These are phyloP conservation scores for Biscogniauxia mediterranea DNA, from an alignment of 2,329 filamentous ascomycete species.

Conservation along the genomic window DNA sequence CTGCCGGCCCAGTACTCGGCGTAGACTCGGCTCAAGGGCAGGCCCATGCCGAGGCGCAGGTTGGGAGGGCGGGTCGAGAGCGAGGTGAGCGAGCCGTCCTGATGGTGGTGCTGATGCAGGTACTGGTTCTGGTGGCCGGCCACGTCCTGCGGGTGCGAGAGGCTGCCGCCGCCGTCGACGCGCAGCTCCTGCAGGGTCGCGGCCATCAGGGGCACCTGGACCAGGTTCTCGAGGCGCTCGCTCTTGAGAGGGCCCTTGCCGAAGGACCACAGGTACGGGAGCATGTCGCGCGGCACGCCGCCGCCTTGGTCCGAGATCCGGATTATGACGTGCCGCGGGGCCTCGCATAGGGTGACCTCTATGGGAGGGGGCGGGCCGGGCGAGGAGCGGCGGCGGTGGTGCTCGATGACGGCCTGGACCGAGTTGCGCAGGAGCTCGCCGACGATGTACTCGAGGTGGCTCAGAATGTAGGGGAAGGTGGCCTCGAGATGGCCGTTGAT, in stretches of 20 bases:
- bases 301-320: slow-evolving; percentile 94
- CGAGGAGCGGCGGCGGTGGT: slow-evolving; percentile 43
- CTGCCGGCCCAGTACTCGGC: slow-evolving; percentile 98
- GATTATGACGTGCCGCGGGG: slow-evolving; percentile 92
- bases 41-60: slow-evolving; percentile 83
- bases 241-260: slow-evolving; percentile 83
- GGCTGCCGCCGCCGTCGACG: slow-evolving; percentile 35
- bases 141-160: slow-evolving; percentile 24
- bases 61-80: slow-evolving; percentile 83
- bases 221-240: slow-evolving; percentile 78
- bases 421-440: slow-evolving; percentile 94
- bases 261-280: slow-evolving; percentile 95
- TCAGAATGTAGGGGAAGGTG: slow-evolving; percentile 94
- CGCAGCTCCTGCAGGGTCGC: slow-evolving; percentile 88
- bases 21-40: slow-evolving; percentile 92
- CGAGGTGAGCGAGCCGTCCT: slow-evolving; percentile 70
- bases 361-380: slow-evolving; percentile 69
- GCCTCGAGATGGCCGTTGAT: slow-evolving; percentile 83
- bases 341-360: slow-evolving; percentile 91
- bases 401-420: slow-evolving; percentile 86
- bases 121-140: neutral
- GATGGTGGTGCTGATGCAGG: slow-evolving; percentile 1
- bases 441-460: slow-evolving; percentile 94
- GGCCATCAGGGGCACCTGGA: slow-evolving; percentile 83
- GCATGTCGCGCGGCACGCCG: slow-evolving; percentile 78